These are phyloP conservation scores for Penstemon barbatus DNA, from an alignment of 257 asterid species.

Conservation along the genomic window DNA sequence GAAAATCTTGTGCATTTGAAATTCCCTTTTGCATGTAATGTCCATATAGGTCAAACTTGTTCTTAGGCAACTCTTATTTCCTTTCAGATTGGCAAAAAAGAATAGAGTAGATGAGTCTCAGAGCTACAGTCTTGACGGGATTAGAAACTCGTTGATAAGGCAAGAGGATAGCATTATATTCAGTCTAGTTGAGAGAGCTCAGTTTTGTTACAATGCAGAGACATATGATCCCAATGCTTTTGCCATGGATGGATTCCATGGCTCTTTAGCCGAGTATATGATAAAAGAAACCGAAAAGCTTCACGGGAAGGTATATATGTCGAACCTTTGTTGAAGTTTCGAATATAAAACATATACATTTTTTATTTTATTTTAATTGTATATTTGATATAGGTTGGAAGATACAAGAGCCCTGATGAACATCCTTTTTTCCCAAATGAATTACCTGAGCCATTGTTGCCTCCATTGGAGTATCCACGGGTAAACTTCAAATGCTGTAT, in stretches of 20 bases:
- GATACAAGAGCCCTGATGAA: slow-evolving; percentile 91
- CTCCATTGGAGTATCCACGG: slow-evolving; percentile 84
- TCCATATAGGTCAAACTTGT: slow-evolving; percentile 17
- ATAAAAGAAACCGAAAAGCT: slow-evolving; percentile 92
- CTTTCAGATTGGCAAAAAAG: slow-evolving; percentile 51
- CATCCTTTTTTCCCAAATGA: slow-evolving; percentile 84
- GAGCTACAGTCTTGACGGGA: slow-evolving; percentile 83
- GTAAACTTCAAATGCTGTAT: slow-evolving; percentile 29
- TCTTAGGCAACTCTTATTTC: slow-evolving; percentile 18
- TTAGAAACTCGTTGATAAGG: slow-evolving; percentile 73
- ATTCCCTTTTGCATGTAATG: background rate
- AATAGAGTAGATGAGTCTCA: slow-evolving; percentile 73
- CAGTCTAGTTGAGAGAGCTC: slow-evolving; percentile 89
- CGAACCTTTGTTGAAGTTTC: background rate
- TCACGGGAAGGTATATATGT: slow-evolving; percentile 64
- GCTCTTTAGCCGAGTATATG: slow-evolving; percentile 86
- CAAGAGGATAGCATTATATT: slow-evolving; percentile 96
- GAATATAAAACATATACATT: background rate
- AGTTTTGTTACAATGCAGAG: slow-evolving; percentile 65
- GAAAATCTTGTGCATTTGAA: slow-evolving; percentile 4
- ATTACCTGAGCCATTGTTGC: slow-evolving; percentile 69
- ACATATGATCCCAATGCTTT: slow-evolving; percentile 73
- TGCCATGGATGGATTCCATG: slow-evolving; percentile 65
- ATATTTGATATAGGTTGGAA: slow-evolving; percentile 64
- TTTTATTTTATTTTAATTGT: background rate